Conservation (phyloP, 208 protist genomes). For the Trypanosoma boissoni region DNA sequence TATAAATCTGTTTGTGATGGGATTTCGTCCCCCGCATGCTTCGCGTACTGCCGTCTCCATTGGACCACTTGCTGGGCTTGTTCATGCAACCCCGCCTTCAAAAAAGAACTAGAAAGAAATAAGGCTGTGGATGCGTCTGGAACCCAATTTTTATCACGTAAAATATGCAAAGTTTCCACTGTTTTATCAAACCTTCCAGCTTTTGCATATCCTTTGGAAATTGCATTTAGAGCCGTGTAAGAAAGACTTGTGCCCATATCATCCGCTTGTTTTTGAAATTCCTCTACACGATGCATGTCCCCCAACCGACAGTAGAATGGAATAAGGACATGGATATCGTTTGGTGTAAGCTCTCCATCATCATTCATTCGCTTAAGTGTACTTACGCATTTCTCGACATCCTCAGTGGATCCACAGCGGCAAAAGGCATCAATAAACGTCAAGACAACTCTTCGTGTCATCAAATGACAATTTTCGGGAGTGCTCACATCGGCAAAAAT, state of each 20-base stretch:
- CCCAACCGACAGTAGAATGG: conserved; percentile 82
- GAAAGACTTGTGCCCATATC: conserved; percentile 35
- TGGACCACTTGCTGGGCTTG: conserved; percentile 86
- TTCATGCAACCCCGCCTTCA: conserved; percentile 85
- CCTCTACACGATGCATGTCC: conserved; percentile 72
- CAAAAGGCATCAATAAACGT: conserved; percentile 81
- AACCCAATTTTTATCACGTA: conserved; percentile 77
- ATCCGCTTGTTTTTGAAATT: conserved; percentile 21
- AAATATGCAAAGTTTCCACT: conserved; percentile 69
- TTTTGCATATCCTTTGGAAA: conserved; percentile 72
- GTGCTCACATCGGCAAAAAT: conserved; percentile 46
- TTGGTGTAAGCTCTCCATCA: conserved; percentile 20
- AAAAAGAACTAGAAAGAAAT: conserved; percentile 69
- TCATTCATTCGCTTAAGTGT: conserved; percentile 25
- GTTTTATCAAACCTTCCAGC: conserved; percentile 83
- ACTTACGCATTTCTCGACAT: conserved; percentile 58
- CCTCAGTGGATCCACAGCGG: conserved; percentile 50
- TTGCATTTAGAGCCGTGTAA: conserved; percentile 77
- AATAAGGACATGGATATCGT: conserved; percentile 60
- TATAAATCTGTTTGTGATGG: conserved; percentile 8
- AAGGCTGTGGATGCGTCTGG: conserved; percentile 79
- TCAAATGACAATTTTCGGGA: conserved; percentile 18
- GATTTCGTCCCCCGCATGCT: conserved; percentile 30
- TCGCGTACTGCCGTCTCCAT: conserved; percentile 82
- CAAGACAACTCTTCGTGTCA: conserved; percentile 71